Conservation (phyloP, 2,329 filamentous ascomycete species). For the Penicillium sp. region DNA sequence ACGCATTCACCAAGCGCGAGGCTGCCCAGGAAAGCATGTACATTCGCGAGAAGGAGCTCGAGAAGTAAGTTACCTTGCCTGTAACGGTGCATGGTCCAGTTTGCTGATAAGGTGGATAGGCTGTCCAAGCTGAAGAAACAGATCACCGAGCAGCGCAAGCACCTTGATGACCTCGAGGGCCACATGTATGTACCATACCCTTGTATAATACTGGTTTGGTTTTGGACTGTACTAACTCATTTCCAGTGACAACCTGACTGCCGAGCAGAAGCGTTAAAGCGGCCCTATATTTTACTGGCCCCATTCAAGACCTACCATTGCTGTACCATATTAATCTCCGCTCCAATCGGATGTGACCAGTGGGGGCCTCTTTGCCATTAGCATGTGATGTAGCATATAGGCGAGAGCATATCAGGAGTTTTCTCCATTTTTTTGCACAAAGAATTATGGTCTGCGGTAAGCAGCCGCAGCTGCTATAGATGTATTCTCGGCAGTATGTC, state of each 20-base stretch:
- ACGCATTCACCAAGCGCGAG: slow-evolving; percentile 91
- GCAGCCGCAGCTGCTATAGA: background rate
- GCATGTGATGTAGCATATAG: slow-evolving; percentile 8
- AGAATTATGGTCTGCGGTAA: background rate
- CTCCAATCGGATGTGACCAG: slow-evolving; percentile 5
- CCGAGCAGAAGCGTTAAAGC: slow-evolving; percentile 51
- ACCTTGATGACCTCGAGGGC: slow-evolving; percentile 80
- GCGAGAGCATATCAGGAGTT: slow-evolving; percentile 11
- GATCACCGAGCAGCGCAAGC: slow-evolving; percentile 73
- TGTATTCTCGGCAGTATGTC: background rate
- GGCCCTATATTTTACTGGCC: too few relatives aligned
- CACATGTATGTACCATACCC: slow-evolving; percentile 65
- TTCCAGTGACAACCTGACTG: slow-evolving; percentile 73
- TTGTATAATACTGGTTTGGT: background rate
- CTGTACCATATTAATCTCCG: slow-evolving; percentile 17
- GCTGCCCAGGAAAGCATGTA: slow-evolving; percentile 80
- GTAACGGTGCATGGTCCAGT: background rate
- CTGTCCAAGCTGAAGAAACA: slow-evolving; percentile 69
- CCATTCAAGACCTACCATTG: background rate
- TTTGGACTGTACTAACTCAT: background rate
- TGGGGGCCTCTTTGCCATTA: slow-evolving; percentile 3
- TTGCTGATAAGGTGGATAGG: slow-evolving; percentile 33
- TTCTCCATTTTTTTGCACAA: background rate
- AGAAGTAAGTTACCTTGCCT: slow-evolving; percentile 60
- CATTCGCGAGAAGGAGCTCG: slow-evolving; percentile 83